phyloP scores from a whole-genome alignment of 106 monocot species.

The Apostasia shenzhenica region DNA sequence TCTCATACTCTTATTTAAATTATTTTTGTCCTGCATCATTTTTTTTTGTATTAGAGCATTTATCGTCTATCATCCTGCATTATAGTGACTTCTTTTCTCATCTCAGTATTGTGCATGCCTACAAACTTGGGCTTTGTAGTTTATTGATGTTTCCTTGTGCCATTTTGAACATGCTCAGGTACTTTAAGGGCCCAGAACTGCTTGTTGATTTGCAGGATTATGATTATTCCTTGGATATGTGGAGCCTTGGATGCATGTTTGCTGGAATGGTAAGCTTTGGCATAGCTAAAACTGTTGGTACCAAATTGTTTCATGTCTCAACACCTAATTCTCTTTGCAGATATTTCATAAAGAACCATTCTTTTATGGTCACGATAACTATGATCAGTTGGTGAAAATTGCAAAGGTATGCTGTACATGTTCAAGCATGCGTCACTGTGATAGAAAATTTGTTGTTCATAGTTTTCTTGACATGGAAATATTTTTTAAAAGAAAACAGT shows the following conservation, averaged over 20 bases:
- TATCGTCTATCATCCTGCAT: too few relatives aligned
- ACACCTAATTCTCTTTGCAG: conserved; percentile 21
- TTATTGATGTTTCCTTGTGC: not conserved
- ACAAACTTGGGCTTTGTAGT: not conserved
- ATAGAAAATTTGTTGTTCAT: too few relatives aligned
- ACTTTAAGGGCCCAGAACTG: conserved; percentile 93
- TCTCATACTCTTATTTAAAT: not conserved
- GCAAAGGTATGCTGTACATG: conserved; percentile 47
- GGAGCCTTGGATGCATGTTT: conserved; percentile 99
- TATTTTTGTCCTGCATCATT: not conserved
- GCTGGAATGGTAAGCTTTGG: conserved; percentile 72
- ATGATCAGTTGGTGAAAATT: conserved; percentile 88
- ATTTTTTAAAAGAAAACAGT: too few relatives aligned
- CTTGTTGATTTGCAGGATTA: conserved; percentile 94
- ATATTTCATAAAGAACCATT: conserved; percentile 89
- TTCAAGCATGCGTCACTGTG: not conserved
- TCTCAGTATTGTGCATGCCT: not conserved
- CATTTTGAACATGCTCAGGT: conserved; percentile 23
- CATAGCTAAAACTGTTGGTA: not conserved
- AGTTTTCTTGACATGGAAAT: too few relatives aligned
- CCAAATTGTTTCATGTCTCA: not conserved
- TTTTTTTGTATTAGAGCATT: not conserved
- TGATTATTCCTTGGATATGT: conserved; percentile 95
- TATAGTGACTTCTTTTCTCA: not conserved
- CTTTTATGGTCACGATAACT: conserved; percentile 81